Evolutionary conservation across 306 rosid genomes (phyloP).

Genomic region (Hylodesmum podocarpum): DNA sequence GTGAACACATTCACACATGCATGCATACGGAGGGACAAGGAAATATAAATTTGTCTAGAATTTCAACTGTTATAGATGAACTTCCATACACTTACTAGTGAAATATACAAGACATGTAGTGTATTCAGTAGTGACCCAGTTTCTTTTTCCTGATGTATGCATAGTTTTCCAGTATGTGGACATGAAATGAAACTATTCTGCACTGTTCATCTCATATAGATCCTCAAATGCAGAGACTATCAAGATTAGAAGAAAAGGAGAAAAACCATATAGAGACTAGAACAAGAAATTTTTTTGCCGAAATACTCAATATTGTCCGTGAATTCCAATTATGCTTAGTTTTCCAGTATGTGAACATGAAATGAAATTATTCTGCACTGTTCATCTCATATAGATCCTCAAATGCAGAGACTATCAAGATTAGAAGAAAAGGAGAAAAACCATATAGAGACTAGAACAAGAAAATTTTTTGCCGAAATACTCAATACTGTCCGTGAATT

Average conservation of each 20-base stretch:
- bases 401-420: constrained; percentile 87
- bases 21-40: background rate
- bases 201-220: constrained; percentile 35
- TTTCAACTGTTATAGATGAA: background rate
- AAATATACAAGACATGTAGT: constrained; percentile 1
- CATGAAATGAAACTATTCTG: constrained; percentile 9
- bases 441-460: constrained; percentile 80
- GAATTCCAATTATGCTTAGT: constrained; percentile 94
- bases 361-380: constrained; percentile 21
- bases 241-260: constrained; percentile 90
- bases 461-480: constrained; percentile 86
- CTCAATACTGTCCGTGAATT: constrained; percentile 94
- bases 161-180: constrained; percentile 20
- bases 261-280: constrained; percentile 81
- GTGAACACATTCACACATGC: background rate
- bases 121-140: background rate
- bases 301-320: constrained; percentile 88
- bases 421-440: constrained; percentile 88
- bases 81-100: background rate
- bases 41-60: constrained; percentile 16
- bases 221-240: constrained; percentile 73
- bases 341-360: constrained; percentile 21
- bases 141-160: constrained; percentile 16
- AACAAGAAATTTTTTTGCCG: constrained; percentile 88
- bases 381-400: constrained; percentile 35